phyloP scores from a whole-genome alignment of 257 asterid species.

The Eucommia ulmoides region DNA sequence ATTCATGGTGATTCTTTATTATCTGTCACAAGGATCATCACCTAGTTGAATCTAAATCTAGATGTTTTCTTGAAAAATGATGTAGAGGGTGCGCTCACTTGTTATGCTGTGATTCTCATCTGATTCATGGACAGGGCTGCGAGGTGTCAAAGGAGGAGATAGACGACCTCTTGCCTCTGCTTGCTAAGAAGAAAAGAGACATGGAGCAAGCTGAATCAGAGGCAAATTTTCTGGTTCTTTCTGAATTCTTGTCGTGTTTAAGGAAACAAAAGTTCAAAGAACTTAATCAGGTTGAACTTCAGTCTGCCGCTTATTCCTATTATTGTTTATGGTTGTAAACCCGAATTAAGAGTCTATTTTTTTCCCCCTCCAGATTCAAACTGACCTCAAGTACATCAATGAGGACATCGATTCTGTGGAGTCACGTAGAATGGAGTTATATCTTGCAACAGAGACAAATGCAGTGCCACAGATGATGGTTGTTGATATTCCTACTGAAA shows the following conservation, averaged over 20 bases:
- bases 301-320: slow-evolving; percentile 9
- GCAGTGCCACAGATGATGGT: slow-evolving; percentile 39
- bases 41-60: neutral
- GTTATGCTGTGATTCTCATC: too few relatives aligned
- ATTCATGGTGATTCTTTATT: too few relatives aligned
- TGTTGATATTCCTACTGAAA: slow-evolving; percentile 36
- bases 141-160: slow-evolving; percentile 73
- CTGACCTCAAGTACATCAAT: slow-evolving; percentile 69
- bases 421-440: slow-evolving; percentile 57
- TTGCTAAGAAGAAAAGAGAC: slow-evolving; percentile 72
- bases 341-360: neutral
- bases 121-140: slow-evolving; percentile 77
- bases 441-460: slow-evolving; percentile 54
- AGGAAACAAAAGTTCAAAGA: slow-evolving; percentile 73
- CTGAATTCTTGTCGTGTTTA: slow-evolving; percentile 60
- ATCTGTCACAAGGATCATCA: too few relatives aligned
- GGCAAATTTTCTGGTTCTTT: slow-evolving; percentile 64
- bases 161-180: slow-evolving; percentile 55
- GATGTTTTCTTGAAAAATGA: too few relatives aligned
- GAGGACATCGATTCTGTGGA: slow-evolving; percentile 83
- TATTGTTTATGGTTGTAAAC: slow-evolving; percentile 5
- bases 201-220: slow-evolving; percentile 97
- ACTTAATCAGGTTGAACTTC: slow-evolving; percentile 68
- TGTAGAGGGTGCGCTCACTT: too few relatives aligned
- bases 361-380: slow-evolving; percentile 44